phyloP scores from a whole-genome alignment of 1,284 basidiomycete genomes.

The Kalmanozyma brasiliensis region DNA sequence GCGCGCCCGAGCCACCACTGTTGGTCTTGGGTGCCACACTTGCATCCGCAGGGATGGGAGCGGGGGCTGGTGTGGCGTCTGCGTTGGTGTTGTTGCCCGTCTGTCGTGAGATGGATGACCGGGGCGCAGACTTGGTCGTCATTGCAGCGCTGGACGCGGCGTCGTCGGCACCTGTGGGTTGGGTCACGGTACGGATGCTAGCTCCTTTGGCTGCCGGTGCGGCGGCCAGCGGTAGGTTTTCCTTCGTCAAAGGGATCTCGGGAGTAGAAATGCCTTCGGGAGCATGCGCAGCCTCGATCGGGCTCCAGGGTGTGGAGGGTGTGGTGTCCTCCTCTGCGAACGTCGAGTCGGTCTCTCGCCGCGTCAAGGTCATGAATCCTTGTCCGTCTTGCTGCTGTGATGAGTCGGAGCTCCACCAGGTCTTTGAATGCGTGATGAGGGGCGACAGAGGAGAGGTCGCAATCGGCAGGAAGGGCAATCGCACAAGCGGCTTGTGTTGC shows the following conservation, averaged over 20 bases:
- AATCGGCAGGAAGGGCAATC: conserved; percentile 87
- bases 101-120: conserved; percentile 13
- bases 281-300: conserved; percentile 13
- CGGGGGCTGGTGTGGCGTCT: background rate
- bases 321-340: conserved; percentile 27
- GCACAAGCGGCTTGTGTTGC: conserved; percentile 74
- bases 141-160: conserved; percentile 4
- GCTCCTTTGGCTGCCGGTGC: conserved; percentile 11
- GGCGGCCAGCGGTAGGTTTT: conserved; percentile 15
- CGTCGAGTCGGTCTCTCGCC: conserved; percentile 17
- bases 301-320: conserved; percentile 34
- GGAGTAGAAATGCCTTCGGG: conserved; percentile 1
- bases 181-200: conserved; percentile 12
- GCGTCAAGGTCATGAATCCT: conserved; percentile 35
- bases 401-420: conserved; percentile 34
- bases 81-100: conserved; percentile 3
- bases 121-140: conserved; percentile 18
- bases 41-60: conserved; percentile 10
- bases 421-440: conserved; percentile 32
- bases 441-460: conserved; percentile 80
- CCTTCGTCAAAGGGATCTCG: conserved; percentile 25
- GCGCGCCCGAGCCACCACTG: conserved; percentile 9
- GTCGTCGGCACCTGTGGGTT: background rate
- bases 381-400: conserved; percentile 17
- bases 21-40: conserved; percentile 15